Percentiles rank a stretch among this genome's conserved stretches.
Conservation (phyloP, 1,139 yeast species). For the Pichia sp. region DNA sequence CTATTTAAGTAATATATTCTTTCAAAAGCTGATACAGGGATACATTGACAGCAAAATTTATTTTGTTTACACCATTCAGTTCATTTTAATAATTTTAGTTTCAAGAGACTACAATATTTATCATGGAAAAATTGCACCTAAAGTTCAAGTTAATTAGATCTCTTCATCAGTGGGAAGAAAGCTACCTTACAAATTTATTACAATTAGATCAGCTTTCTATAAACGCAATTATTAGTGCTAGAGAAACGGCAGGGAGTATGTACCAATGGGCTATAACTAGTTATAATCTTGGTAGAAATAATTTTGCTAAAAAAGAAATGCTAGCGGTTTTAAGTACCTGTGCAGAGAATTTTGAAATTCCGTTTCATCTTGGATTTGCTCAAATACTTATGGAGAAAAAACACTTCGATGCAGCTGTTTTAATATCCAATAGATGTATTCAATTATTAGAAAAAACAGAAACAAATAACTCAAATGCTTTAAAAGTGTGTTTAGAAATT, state of each 20-base stretch:
- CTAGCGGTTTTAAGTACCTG: not conserved
- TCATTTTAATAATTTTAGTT: no score
- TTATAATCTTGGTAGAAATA: slow-evolving; percentile 6
- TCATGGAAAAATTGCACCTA: no score
- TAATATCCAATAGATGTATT: not conserved
- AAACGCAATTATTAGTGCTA: not conserved
- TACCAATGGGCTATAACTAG: not conserved
- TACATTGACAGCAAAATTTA: no score
- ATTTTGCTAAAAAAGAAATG: slow-evolving; percentile 1
- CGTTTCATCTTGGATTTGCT: not conserved
- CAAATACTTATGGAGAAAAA: not conserved
- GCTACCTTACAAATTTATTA: slow-evolving; percentile 2
- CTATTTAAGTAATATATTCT: no score
- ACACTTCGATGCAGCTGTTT: not conserved
- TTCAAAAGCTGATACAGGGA: no score
- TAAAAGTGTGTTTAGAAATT: not conserved
- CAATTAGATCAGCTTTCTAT: not conserved
- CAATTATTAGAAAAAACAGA: not conserved
- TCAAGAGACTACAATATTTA: no score
- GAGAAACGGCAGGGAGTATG: not conserved
- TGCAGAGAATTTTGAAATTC: not conserved
- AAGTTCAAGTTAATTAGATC: not conserved
- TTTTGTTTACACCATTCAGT: no score
- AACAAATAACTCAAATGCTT: not conserved
- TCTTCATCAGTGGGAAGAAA: slow-evolving; percentile 5